These are phyloP conservation scores for Penicillium goetzii DNA, from an alignment of 495 filamentous ascomycete species.

Conservation along the genomic window DNA sequence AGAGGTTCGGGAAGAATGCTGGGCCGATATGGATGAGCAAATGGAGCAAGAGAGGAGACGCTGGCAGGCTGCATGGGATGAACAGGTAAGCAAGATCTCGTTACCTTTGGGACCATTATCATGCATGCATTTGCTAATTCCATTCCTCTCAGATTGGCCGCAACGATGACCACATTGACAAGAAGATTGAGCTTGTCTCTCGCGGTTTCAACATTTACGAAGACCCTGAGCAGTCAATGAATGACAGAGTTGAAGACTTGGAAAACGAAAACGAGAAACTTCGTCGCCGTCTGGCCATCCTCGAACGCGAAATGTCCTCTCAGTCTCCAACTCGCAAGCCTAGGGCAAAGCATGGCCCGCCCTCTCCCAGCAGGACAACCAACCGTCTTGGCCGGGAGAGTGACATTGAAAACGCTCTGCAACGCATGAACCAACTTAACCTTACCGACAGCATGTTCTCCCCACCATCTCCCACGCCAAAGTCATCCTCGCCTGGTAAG, in stretches of 20 bases:
- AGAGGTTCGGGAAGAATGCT: constrained; percentile 88
- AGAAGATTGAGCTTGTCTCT: constrained; percentile 85
- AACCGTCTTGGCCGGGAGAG: constrained; percentile 44
- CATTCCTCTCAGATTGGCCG: constrained; percentile 41
- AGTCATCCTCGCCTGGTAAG: constrained; percentile 40
- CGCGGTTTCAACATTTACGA: constrained; percentile 65
- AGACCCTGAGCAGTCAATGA: constrained; percentile 43
- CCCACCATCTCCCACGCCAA: constrained; percentile 23
- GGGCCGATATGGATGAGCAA: constrained; percentile 78
- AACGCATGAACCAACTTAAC: constrained; percentile 49
- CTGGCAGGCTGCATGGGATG: constrained; percentile 75
- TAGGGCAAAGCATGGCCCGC: constrained; percentile 33
- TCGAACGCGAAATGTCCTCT: constrained; percentile 53
- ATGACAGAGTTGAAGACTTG: constrained; percentile 45
- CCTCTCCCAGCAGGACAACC: constrained; percentile 26
- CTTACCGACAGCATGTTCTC: constrained; percentile 47
- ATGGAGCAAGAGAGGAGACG: constrained; percentile 72
- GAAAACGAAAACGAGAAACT: constrained; percentile 55
- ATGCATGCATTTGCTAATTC: neutral
- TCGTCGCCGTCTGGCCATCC: constrained; percentile 43
- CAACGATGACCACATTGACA: constrained; percentile 81
- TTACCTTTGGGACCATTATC: constrained; percentile 20
- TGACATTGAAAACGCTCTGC: constrained; percentile 49
- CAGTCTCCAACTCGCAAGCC: constrained; percentile 53
- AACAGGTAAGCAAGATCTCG: constrained; percentile 59